Conservation (phyloP, 306 rosid species). For the Corylus americana region DNA sequence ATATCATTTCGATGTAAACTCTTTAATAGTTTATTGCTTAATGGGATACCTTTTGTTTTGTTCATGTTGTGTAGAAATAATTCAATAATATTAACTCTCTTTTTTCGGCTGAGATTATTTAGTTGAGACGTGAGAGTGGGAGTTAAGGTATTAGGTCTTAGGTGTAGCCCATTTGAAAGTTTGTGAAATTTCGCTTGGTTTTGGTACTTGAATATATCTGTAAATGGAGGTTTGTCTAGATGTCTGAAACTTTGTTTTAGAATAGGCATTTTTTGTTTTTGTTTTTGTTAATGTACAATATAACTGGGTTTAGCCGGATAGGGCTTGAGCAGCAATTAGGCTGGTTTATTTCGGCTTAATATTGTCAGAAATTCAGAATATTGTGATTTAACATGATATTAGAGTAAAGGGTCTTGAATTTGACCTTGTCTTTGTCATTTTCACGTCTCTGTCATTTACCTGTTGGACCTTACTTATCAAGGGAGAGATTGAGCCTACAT, state of each 20-base stretch:
- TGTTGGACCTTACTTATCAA: too few relatives aligned
- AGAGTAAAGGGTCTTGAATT: too few relatives aligned
- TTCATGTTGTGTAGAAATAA: neutral
- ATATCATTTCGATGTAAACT: neutral
- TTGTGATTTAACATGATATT: too few relatives aligned
- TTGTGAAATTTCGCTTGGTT: neutral
- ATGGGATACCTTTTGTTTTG: neutral
- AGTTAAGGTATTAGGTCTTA: neutral
- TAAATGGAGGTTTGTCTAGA: neutral
- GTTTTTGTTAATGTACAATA: neutral
- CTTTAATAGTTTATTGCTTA: neutral
- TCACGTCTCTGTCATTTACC: too few relatives aligned
- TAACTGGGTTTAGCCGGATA: neutral
- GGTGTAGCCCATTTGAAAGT: neutral
- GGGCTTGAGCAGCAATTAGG: neutral
- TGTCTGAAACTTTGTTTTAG: constrained; percentile 5
- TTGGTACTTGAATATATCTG: neutral
- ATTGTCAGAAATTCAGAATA: too few relatives aligned
- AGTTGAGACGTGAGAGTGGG: neutral
- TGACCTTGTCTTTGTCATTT: too few relatives aligned
- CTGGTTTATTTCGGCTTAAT: neutral
- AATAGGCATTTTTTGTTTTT: neutral
- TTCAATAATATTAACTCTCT: neutral
- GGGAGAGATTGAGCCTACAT: too few relatives aligned
- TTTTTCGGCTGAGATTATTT: neutral